A percentile compares a stretch with the other conserved stretches of the same genome.
Conservation (phyloP, 2,329 filamentous ascomycete species). For the Diaporthe australafricana region DNA sequence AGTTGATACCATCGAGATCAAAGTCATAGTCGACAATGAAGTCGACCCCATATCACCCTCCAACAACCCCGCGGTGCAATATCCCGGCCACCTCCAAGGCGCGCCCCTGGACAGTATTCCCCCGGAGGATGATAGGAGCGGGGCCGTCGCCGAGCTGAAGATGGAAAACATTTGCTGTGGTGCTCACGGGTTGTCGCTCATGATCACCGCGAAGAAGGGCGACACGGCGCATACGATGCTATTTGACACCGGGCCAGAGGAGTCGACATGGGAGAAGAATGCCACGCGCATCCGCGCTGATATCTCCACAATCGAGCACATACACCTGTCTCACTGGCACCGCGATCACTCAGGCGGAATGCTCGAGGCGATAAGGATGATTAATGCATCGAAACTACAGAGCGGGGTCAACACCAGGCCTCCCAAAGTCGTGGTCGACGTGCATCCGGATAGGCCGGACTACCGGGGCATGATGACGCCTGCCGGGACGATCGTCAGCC, state of each 20-base stretch:
- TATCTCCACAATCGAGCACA: conserved; percentile 56
- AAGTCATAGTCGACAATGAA: conserved; percentile 66
- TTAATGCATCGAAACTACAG: conserved; percentile 53
- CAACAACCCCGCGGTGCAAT: conserved; percentile 54
- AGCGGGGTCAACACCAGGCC: conserved; percentile 37
- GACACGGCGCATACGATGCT: conserved; percentile 58
- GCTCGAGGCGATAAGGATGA: conserved; percentile 59
- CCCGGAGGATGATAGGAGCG: conserved; percentile 51
- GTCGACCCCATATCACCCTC: conserved; percentile 63
- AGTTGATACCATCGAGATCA: conserved; percentile 54
- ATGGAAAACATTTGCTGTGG: conserved; percentile 65
- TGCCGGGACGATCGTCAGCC: conserved; percentile 53
- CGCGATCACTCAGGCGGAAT: conserved; percentile 66
- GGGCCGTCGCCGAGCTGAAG: conserved; percentile 55
- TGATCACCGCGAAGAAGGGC: conserved; percentile 61
- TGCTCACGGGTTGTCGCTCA: conserved; percentile 64
- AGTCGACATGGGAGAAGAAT: conserved; percentile 62
- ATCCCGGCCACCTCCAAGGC: conserved; percentile 55
- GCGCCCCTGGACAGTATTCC: conserved; percentile 52
- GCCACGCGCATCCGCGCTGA: conserved; percentile 55
- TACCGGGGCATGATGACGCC: conserved; percentile 60
- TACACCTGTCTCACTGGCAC: conserved; percentile 66
- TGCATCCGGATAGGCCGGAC: conserved; percentile 64
- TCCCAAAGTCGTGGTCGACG: conserved; percentile 53
- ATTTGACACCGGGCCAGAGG: conserved; percentile 66